Evolutionary conservation across 1,284 basidiomycete species (phyloP).

Genomic region (Stygiomarasmius scandens): DNA sequence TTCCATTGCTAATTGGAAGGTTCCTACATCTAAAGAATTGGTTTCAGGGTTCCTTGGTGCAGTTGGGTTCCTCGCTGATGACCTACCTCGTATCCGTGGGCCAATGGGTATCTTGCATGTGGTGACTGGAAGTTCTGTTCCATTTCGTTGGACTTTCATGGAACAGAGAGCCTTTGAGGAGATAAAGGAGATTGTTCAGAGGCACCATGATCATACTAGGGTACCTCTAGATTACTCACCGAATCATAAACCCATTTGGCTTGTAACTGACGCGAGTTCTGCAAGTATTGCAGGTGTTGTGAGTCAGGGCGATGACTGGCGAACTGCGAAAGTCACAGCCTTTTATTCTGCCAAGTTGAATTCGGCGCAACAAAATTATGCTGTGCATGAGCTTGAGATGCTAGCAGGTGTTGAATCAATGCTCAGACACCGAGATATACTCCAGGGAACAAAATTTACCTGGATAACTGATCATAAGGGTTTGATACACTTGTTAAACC

Average conservation of each 20-base stretch:
- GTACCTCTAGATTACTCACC: slow-evolving; percentile 24
- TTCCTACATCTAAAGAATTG: slow-evolving; percentile 15
- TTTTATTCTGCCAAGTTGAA: slow-evolving; percentile 36
- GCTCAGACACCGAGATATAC: slow-evolving; percentile 23
- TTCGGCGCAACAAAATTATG: slow-evolving; percentile 18
- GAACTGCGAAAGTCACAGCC: slow-evolving; percentile 17
- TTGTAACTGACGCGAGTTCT: slow-evolving; percentile 26
- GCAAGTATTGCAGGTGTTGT: slow-evolving; percentile 24
- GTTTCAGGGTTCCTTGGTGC: slow-evolving; percentile 26
- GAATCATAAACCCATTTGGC: slow-evolving; percentile 17
- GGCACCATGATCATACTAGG: slow-evolving; percentile 16
- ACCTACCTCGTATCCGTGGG: slow-evolving; percentile 19
- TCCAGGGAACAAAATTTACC: slow-evolving; percentile 25
- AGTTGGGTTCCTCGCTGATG: slow-evolving; percentile 25
- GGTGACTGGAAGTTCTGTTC: slow-evolving; percentile 16
- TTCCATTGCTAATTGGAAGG: slow-evolving; percentile 27
- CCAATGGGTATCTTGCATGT: slow-evolving; percentile 28
- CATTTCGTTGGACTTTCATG: slow-evolving; percentile 26
- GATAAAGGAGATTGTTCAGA: slow-evolving; percentile 21
- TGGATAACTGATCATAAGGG: slow-evolving; percentile 36
- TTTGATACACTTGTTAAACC: slow-evolving; percentile 25
- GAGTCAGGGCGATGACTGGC: slow-evolving; percentile 23
- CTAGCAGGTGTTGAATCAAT: slow-evolving; percentile 31
- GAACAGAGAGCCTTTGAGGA: slow-evolving; percentile 32
- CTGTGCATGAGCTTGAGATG: slow-evolving; percentile 31